Evolutionary conservation across 2,329 filamentous ascomycete species (phyloP).

Genomic region (Sporothrix inflata): DNA sequence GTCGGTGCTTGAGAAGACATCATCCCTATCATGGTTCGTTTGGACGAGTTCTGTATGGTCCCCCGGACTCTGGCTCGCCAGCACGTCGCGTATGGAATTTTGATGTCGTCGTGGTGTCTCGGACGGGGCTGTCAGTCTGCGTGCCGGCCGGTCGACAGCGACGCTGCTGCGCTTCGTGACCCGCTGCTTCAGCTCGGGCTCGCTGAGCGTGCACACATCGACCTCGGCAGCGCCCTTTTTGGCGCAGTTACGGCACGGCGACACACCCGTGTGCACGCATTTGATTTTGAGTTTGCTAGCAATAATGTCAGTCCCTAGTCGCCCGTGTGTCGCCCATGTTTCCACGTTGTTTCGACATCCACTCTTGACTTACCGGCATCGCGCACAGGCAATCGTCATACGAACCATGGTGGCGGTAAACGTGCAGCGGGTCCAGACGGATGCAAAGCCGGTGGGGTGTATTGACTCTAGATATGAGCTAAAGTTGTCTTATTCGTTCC

Average conservation of each 20-base stretch:
- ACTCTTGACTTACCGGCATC: conserved; percentile 24
- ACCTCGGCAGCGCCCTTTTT: conserved; percentile 14
- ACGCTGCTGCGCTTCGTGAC: background rate
- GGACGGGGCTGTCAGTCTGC: background rate
- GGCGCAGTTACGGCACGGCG: conserved; percentile 28
- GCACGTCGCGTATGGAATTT: background rate
- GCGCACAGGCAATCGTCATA: conserved; percentile 29
- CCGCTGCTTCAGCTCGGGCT: conserved; percentile 3
- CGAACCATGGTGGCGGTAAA: conserved; percentile 26
- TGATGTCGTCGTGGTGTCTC: background rate
- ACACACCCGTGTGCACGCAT: conserved; percentile 27
- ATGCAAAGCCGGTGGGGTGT: background rate
- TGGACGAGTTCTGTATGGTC: background rate
- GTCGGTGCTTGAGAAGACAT: background rate
- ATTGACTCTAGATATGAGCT: background rate
- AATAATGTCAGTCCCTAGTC: background rate
- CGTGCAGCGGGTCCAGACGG: background rate
- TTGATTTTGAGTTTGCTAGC: conserved; percentile 27
- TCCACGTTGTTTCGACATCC: background rate
- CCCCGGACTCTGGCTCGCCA: background rate
- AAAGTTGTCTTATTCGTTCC: background rate
- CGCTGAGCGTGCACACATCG: background rate
- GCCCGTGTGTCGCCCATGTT: no score
- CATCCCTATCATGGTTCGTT: background rate
- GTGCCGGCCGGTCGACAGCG: background rate